Evolutionary conservation across 345 rosid genomes (phyloP).

Genomic region (Linum lewisii): DNA sequence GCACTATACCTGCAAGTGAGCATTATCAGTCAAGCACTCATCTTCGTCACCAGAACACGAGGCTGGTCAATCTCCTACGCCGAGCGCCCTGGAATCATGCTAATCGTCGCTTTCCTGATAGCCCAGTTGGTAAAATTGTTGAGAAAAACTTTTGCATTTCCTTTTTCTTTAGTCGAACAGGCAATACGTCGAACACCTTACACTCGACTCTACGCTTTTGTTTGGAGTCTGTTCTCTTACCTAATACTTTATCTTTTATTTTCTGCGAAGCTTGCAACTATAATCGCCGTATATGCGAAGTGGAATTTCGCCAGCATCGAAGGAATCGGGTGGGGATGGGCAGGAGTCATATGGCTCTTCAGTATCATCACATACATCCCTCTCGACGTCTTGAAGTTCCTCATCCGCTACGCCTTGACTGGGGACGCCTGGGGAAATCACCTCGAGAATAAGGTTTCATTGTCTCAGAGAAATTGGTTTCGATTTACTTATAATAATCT

Average conservation of each 20-base stretch:
- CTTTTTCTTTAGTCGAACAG: not conserved
- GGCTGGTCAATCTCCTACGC: conserved; percentile 49
- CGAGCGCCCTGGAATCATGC: conserved; percentile 58
- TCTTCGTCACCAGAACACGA: conserved; percentile 73
- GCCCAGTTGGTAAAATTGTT: conserved; percentile 54
- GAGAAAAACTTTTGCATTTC: not conserved
- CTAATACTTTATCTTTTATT: not conserved
- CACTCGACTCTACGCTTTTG: no score
- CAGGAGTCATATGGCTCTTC: conserved; percentile 58
- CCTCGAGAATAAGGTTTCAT: conserved; percentile 37
- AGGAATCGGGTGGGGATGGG: conserved; percentile 87
- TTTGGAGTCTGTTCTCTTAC: no score
- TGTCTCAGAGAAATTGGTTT: not conserved
- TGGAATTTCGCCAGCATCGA: conserved; percentile 60
- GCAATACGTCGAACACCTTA: not conserved
- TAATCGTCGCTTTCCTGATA: conserved; percentile 39
- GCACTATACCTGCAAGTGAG: conserved; percentile 87
- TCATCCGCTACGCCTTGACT: conserved; percentile 45
- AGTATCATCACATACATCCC: conserved; percentile 55
- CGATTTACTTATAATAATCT: not conserved
- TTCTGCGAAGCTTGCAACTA: conserved; percentile 43
- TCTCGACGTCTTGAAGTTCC: conserved; percentile 65
- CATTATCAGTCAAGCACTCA: conserved; percentile 80
- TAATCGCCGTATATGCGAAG: conserved; percentile 53
- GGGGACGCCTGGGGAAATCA: conserved; percentile 63